These are phyloP conservation scores for Orobanche coerulescens DNA, from an alignment of 257 asterid species.

Conservation along the genomic window DNA sequence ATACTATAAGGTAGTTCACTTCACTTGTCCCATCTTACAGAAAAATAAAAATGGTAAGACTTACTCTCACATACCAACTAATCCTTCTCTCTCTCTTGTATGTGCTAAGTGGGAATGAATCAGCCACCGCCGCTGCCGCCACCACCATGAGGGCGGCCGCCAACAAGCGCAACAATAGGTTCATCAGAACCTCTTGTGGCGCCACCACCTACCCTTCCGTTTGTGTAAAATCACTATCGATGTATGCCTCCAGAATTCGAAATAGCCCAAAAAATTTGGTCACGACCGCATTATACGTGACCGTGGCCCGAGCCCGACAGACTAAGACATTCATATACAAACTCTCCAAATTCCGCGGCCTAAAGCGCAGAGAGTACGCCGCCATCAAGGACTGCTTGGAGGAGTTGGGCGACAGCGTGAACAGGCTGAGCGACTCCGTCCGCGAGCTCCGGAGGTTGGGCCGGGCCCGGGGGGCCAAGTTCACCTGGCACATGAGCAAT, in stretches of 20 bases:
- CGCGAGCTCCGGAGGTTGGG: conserved; percentile 29
- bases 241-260: conserved; percentile 33
- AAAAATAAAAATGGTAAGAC: conserved; percentile 20
- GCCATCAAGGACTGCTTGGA: conserved; percentile 61
- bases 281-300: conserved; percentile 48
- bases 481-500: conserved; percentile 32
- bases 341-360: conserved; percentile 34
- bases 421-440: conserved; percentile 37
- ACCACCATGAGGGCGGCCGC: conserved; percentile 14
- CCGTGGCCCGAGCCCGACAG: conserved; percentile 40
- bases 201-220: conserved; percentile 46
- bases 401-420: conserved; percentile 38
- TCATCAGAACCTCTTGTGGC: conserved; percentile 45
- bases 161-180: conserved; percentile 25
- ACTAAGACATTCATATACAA: conserved; percentile 30
- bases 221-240: conserved; percentile 41
- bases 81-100: conserved; percentile 13
- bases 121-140: conserved; percentile 12
- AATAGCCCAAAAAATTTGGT: conserved; percentile 36
- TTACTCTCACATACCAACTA: conserved; percentile 3
- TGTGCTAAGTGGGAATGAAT: conserved; percentile 16
- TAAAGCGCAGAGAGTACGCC: conserved; percentile 39
- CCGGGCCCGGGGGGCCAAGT: conserved; percentile 23
- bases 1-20: no score
- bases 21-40: not conserved